These are phyloP conservation scores for Coniochaeta sp. DNA, from an alignment of 2,329 filamentous ascomycete species.

Conservation along the genomic window DNA sequence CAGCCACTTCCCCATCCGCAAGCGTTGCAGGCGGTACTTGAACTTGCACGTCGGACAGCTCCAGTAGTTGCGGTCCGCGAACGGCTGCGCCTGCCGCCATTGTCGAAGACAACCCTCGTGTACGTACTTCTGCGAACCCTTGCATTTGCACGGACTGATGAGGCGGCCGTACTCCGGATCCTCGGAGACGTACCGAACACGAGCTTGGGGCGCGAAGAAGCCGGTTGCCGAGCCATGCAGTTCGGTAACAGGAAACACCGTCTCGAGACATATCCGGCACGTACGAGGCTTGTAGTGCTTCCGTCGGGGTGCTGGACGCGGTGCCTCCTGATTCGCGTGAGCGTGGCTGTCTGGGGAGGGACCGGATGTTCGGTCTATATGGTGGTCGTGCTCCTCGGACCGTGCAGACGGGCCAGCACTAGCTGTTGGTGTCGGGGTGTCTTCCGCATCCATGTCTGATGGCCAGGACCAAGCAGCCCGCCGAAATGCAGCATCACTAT, in stretches of 20 bases:
- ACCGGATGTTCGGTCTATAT: not conserved
- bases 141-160: conserved; percentile 87
- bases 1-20: conserved; percentile 67
- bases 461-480: conserved; percentile 13
- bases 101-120: conserved; percentile 82
- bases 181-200: conserved; percentile 59
- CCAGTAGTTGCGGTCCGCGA: conserved; percentile 65
- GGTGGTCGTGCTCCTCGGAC: not conserved
- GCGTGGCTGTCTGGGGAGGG: not conserved
- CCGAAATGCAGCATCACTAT: conserved; percentile 4
- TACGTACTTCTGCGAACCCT: conserved; percentile 86
- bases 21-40: conserved; percentile 68
- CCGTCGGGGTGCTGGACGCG: conserved; percentile 2
- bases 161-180: conserved; percentile 69
- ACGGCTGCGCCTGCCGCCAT: conserved; percentile 72
- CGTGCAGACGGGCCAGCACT: not conserved
- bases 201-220: conserved; percentile 22
- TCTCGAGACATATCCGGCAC: conserved; percentile 86
- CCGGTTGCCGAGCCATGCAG: conserved; percentile 24
- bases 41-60: conserved; percentile 85
- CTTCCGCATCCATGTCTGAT: conserved; percentile 6
- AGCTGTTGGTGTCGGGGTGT: not conserved
- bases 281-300: conserved; percentile 62
- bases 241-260: conserved; percentile 42
- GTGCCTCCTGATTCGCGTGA: not conserved